phyloP scores from a whole-genome alignment of 2,329 filamentous ascomycete species.

The Trichoderma afroharzianum region DNA sequence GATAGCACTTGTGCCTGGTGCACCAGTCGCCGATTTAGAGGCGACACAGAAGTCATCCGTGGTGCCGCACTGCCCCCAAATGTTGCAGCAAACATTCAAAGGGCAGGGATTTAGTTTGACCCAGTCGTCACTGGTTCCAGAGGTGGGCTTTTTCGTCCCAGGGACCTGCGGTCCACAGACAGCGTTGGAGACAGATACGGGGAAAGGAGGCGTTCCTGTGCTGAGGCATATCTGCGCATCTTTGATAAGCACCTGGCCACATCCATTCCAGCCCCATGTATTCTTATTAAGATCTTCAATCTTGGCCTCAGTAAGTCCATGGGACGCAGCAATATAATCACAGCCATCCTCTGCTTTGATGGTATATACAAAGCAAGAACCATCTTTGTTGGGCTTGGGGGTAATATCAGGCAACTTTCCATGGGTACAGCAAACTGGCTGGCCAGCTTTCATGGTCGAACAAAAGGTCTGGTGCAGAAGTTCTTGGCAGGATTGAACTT shows the following conservation, averaged over 20 bases:
- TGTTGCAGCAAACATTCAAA: conserved; percentile 40
- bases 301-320: conserved; percentile 35
- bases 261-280: conserved; percentile 39
- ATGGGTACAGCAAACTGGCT: conserved; percentile 36
- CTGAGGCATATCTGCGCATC: conserved; percentile 30
- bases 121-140: conserved; percentile 29
- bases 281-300: conserved; percentile 37
- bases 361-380: conserved; percentile 29
- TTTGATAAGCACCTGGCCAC: conserved; percentile 21
- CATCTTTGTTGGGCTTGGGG: conserved; percentile 32
- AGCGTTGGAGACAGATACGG: conserved; percentile 23
- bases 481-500: conserved; percentile 30
- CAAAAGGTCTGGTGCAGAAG: conserved; percentile 28
- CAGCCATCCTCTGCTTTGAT: conserved; percentile 35
- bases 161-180: conserved; percentile 43
- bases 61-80: conserved; percentile 44
- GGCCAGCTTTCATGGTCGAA: conserved; percentile 26
- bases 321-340: conserved; percentile 28
- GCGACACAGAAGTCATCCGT: conserved; percentile 42
- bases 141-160: conserved; percentile 33
- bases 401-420: conserved; percentile 35
- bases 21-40: conserved; percentile 27
- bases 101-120: conserved; percentile 44
- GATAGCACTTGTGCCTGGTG: conserved; percentile 26
- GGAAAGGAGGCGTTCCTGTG: conserved; percentile 28